Base-by-base conservation (phyloP, 1,139 yeast species). In the Suhomyces bokatorum region DNA sequence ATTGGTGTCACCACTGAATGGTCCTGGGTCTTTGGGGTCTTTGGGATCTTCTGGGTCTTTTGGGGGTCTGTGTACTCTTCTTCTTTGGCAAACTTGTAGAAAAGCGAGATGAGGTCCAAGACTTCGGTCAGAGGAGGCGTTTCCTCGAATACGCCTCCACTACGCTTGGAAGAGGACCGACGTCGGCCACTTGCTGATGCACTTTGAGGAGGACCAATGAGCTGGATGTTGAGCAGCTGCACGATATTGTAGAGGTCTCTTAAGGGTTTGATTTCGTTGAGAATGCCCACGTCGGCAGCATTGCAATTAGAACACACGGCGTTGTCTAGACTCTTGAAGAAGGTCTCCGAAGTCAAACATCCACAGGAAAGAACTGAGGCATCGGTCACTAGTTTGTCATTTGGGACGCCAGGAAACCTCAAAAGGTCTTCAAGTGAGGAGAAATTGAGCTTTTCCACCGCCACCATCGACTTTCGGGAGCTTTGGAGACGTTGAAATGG, bases 331-430 rank as follows among this genome's bases (percentile, higher is more conserved):
- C 62, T 59, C 14, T 32, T 29, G 50, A 72, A 73, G 17, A 46
- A 64, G 1, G 64, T 52, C 52, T 83, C 85, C 1, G 91, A 82
- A 0, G 83, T 71, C 10, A 86, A 62, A 62, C 95, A 87, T 0
- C 95, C 93, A 64, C 95, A 87, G 0, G 82, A 64, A 15, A 86
- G 64, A 16, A 83, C 75, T 1, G 81, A 70, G 6, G 81, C 75
- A 61, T 85, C 89, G 11, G 66, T 40, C 6, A 72, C 66, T 2
- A 70, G 47, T 6, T 51, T 56, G n/a, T 53, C 53, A 9, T 52
- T 39, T 22, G 46, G 43, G 20, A 50, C 45, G 2, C 69, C 70
- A 0, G 66, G 65, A 24, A 70, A 55, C 45, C 57, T 55, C 13
- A 72, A 59, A 14, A 72, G 58, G 27, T 57, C 52, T 46, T 69